Base-by-base conservation (phyloP, 768 basidiomycete genomes). In the Gloeophyllum trabeum region DNA sequence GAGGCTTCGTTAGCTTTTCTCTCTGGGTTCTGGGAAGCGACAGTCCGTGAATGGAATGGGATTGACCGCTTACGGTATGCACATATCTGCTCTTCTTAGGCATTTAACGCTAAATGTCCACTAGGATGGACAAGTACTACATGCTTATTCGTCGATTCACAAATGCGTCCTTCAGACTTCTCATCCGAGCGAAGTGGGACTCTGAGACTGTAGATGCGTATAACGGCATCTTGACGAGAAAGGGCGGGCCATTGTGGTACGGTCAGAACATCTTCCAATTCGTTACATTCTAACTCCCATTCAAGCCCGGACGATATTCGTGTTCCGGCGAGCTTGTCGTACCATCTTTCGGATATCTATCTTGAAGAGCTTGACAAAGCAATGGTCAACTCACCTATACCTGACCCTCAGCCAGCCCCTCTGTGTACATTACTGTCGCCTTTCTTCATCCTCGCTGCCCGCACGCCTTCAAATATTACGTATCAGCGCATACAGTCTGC, bases 91-190 rank as follows among this genome's bases (percentile, higher is more conserved):
- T 28, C n/a, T 42, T 20, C 24, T 20, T 20, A 19, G 7, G 7
- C 19, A 28, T 18, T n/a, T n/a, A n/a, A 35, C 34, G 20, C 22
- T 20, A 6, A 25, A 4, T 7, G 24, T 35, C 14, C 5, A 12
- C 3, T 13, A 96, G 93, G 51, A 79, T 97, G 58, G 94, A 99
- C 71, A 99, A 99, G 60, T 98, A 88, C 59, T 93, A 94, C 57
- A 81, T 97, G 79, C 81, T 99, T 36, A 78, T 97, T 45, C 74
- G 94, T 45, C 73, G 83, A 48, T 97, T 90, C 54, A 70, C 87
- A 42, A 86, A 92, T 52, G 88, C 82, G 1, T 75, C 83, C 1
- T 93, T 98, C 60, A 67, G 82, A 24, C 71, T 96, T 16, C 70
- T 98, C 20, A 70, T 80, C 26, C 72, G 81, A 35, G 59, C 62